These are phyloP conservation scores for Psophocarpus tetragonolobus DNA, from an alignment of 306 rosid genomes.

Conservation along the genomic window DNA sequence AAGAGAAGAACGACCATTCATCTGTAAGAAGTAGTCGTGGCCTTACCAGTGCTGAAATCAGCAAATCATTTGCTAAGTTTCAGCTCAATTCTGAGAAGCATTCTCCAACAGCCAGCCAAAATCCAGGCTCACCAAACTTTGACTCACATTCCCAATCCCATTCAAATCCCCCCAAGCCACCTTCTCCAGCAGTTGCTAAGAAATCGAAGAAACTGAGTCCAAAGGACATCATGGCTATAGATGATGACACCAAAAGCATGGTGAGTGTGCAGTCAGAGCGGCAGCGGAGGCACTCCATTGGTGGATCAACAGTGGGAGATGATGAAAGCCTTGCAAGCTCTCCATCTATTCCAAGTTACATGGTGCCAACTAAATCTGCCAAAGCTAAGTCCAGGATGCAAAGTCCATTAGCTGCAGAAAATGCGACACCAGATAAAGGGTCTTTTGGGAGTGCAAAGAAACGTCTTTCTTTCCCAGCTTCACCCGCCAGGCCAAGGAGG, in stretches of 20 bases:
- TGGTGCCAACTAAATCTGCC: slow-evolving; percentile 86
- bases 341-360: slow-evolving; percentile 78
- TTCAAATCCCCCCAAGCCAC: slow-evolving; percentile 73
- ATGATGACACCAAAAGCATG: slow-evolving; percentile 70
- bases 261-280: slow-evolving; percentile 66
- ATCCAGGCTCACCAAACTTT: slow-evolving; percentile 54
- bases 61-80: slow-evolving; percentile 85
- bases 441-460: slow-evolving; percentile 67
- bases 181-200: slow-evolving; percentile 37
- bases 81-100: slow-evolving; percentile 77
- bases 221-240: slow-evolving; percentile 46
- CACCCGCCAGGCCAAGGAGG: slow-evolving; percentile 77
- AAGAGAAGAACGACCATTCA: slow-evolving; percentile 59
- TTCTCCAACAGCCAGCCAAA: slow-evolving; percentile 81
- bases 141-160: slow-evolving; percentile 40
- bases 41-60: slow-evolving; percentile 75
- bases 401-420: slow-evolving; percentile 61
- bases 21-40: slow-evolving; percentile 58
- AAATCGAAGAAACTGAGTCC: slow-evolving; percentile 75
- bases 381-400: slow-evolving; percentile 80
- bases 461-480: slow-evolving; percentile 71
- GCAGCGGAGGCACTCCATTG: slow-evolving; percentile 82
- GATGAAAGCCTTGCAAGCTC: slow-evolving; percentile 79
- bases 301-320: slow-evolving; percentile 63
- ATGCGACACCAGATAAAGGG: slow-evolving; percentile 54